Base-by-base conservation (phyloP, 805 yeast genomes). In the Sugiyamaella valdiviana region DNA sequence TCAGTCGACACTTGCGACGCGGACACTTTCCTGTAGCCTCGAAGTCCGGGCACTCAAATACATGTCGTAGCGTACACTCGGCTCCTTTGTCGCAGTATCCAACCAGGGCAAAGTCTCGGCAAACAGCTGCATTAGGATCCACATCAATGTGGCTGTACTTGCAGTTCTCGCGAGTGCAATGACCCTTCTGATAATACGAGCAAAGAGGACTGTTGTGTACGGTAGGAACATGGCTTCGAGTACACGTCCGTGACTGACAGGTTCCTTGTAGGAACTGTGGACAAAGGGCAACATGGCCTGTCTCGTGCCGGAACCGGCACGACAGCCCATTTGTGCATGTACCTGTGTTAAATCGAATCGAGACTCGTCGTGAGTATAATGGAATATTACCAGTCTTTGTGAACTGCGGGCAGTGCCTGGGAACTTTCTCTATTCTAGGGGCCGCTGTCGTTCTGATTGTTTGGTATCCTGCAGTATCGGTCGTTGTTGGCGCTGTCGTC, bases 31-130 rank as follows among this genome's bases (percentile, higher is more conserved):
- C 83, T n/a, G 69, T 68, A 51, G 78, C 80, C 53, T 77, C 82
- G 55, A 73, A 76, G 58, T 85, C 91, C 0, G 95, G 91, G 64
- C 95, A 85, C 50, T 77, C 77, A 55, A 70, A 74, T 14, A 66
- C 63, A 59, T 85, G 95, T 32, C 74, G 63, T 41, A 75, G 73
- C 5, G 74, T 70, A 59, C 95, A 85, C 24, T 58, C 53, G 21
- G 65, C 58, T 0, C 93, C 95, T 20, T 76, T 63, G 24, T 69
- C 75, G 63, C 95, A 86, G 66, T 76, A 83, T 0, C 90, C 89
- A 15, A 77, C 77, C 29, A 80, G 57, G 3, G 90, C 75, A 67
- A 85, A 86, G 23, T 76, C 79, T 19, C 86, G 69, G 59, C 95
- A 85, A 0, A 78, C 69, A 59, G 70, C 65, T 2, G 79, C 65